Percentiles rank a stretch among this genome's conserved stretches.
These are phyloP conservation scores for Geosmithia putterillii DNA, from an alignment of 2,329 filamentous ascomycete species.

Conservation along the genomic window DNA sequence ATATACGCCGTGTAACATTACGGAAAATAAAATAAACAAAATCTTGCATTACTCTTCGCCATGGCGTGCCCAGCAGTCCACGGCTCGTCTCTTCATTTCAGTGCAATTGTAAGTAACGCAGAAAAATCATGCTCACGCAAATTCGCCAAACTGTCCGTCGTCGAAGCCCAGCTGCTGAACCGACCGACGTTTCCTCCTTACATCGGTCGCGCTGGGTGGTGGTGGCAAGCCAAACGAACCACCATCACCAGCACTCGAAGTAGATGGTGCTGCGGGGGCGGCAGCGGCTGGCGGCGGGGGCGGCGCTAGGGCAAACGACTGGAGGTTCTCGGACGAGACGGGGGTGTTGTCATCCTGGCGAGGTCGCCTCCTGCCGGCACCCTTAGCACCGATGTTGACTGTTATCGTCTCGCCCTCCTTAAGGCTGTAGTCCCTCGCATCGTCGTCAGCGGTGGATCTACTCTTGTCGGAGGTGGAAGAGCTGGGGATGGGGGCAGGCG, in stretches of 20 bases:
- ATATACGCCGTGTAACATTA: background rate
- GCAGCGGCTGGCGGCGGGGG: slow-evolving; percentile 38
- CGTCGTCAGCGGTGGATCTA: slow-evolving; percentile 19
- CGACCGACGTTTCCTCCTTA: slow-evolving; percentile 45
- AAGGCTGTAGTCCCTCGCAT: slow-evolving; percentile 59
- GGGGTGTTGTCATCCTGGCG: slow-evolving; percentile 8
- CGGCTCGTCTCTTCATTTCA: background rate
- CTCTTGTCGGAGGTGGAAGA: slow-evolving; percentile 1
- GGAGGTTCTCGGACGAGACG: slow-evolving; percentile 16
- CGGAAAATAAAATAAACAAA: background rate
- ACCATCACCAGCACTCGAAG: slow-evolving; percentile 18
- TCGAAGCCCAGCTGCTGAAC: slow-evolving; percentile 66
- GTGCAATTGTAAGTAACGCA: background rate
- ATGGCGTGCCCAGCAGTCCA: background rate
- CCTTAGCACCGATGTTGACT: slow-evolving; percentile 54
- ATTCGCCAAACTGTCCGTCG: slow-evolving; percentile 81
- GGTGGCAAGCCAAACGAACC: slow-evolving; percentile 46
- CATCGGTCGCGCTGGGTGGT: slow-evolving; percentile 49
- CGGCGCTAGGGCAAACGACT: slow-evolving; percentile 62
- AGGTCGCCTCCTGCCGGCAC: slow-evolving; percentile 35
- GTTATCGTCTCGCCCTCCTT: slow-evolving; percentile 87
- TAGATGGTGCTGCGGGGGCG: background rate
- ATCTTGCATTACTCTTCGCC: background rate
- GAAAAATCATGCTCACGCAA: slow-evolving; percentile 31
- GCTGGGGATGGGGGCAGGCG: background rate